Base-by-base conservation (phyloP, 2,329 filamentous ascomycete genomes). In the Plenodomus biglobosus region DNA sequence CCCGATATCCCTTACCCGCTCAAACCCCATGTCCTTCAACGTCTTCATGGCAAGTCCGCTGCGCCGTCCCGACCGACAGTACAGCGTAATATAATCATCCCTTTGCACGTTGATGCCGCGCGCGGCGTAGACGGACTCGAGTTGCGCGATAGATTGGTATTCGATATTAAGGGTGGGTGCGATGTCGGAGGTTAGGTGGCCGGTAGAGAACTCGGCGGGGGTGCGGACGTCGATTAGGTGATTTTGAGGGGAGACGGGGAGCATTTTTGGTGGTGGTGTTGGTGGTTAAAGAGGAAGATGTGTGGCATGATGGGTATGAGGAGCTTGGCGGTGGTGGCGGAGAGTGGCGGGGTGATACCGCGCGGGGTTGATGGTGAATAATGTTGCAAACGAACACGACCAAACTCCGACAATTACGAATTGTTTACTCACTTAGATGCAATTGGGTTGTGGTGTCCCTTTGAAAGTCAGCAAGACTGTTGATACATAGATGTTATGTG, bases 141-240 rank as follows among this genome's bases (percentile, higher is more conserved):
- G 58, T n/a, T 58, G 52, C 30, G 55, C 55, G 43, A 73, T 72
- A 35, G 44, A n/a, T 36, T 66, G 62, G 62, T 70, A 72, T 40
- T 71, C 68, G 44, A 73, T 70, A 55, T 73, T 73, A 32, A 71
- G 46, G 7, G 70, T 70, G 1, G 53, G 45, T 2, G 55, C 48
- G 18, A 66, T 47, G 42, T 60, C 58, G 46, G 52, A 55, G 16
- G 57, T 52, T 17, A 72, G 64, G 8, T 50, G 44, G 40, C 70
- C 68, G 7, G 68, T 65, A 15, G 64, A 52, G 58, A 67, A 71
- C 52, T 73, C 70, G 35, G 42, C 42, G n/a, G 69, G 64, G 7
- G 65, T 64, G 46, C 70, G 70, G 17, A 73, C 70, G 44, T 73
- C 70, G 40, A 73, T 56, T 8, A 73, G 61, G 41, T 62, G 56